Conservation (phyloP, 306 rosid genomes). For the Ochetophila trinervis region DNA sequence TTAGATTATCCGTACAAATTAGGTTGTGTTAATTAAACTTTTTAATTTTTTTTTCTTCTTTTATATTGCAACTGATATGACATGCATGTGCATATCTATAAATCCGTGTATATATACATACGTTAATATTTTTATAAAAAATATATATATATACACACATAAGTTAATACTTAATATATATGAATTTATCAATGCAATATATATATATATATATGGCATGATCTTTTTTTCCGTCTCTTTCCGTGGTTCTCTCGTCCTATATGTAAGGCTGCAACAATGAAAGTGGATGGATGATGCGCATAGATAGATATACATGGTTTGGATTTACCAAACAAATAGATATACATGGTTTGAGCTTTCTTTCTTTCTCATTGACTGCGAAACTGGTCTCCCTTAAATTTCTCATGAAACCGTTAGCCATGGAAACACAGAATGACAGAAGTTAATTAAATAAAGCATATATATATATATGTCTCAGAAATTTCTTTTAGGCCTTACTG, state of each 20-base stretch:
- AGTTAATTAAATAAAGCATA: conserved; percentile 39
- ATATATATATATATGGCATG: background rate
- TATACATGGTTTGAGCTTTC: no score
- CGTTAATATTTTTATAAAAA: no score
- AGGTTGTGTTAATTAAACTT: no score
- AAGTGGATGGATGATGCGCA: conserved; percentile 26
- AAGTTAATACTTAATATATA: background rate
- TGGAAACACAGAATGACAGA: conserved; percentile 44
- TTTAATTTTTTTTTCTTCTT: no score
- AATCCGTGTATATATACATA: no score
- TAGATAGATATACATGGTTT: no score
- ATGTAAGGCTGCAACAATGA: conserved; percentile 50
- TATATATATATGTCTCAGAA: conserved; percentile 3
- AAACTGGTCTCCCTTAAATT: conserved; percentile 23
- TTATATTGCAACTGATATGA: no score
- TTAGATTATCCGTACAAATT: no score
- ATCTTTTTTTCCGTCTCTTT: background rate
- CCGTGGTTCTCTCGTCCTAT: conserved; percentile 9
- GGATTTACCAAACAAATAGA: no score
- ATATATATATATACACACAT: no score
- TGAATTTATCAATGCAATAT: background rate
- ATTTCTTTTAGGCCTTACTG: conserved; percentile 13
- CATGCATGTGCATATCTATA: no score
- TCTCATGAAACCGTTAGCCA: conserved; percentile 64
- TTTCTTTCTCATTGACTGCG: conserved; percentile 13